Percentiles rank a stretch among this genome's conserved stretches.
Conservation (phyloP, 129 eudicot species). For the Tagetes erecta region DNA sequence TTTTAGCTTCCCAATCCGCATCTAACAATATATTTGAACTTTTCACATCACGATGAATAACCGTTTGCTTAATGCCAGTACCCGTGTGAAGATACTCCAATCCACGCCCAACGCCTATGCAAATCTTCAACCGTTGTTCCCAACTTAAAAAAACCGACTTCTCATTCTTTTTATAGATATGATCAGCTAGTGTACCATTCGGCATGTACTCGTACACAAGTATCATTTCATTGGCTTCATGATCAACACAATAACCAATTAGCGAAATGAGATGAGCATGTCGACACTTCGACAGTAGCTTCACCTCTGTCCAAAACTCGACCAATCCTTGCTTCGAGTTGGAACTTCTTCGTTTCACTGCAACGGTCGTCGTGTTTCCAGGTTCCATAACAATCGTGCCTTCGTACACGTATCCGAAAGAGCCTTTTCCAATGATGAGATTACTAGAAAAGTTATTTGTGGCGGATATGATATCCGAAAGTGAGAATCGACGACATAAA, state of each 20-base stretch:
- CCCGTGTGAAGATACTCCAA: conserved; percentile 14
- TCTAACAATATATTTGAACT: neutral
- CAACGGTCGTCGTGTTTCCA: neutral
- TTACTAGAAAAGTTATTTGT: neutral
- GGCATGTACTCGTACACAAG: neutral
- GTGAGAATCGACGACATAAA: neutral
- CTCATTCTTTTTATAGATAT: neutral
- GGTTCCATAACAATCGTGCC: neutral
- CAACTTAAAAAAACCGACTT: neutral
- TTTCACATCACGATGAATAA: conserved; percentile 10
- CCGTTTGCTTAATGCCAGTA: neutral
- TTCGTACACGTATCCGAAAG: neutral
- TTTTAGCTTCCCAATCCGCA: neutral
- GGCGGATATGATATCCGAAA: conserved; percentile 4
- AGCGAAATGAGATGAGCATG: conserved; percentile 8
- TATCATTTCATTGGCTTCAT: conserved; percentile 1
- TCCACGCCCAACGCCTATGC: conserved; percentile 16
- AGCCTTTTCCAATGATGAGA: conserved; percentile 8
- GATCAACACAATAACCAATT: neutral
- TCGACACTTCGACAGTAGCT: neutral
- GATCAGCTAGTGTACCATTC: conserved; percentile 1
- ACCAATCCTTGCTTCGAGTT: conserved; percentile 4
- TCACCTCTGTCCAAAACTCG: neutral
- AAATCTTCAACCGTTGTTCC: conserved; percentile 10
- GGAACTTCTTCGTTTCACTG: neutral